Base-by-base conservation (phyloP, 495 filamentous ascomycete genomes). In the Xylaria curta region DNA sequence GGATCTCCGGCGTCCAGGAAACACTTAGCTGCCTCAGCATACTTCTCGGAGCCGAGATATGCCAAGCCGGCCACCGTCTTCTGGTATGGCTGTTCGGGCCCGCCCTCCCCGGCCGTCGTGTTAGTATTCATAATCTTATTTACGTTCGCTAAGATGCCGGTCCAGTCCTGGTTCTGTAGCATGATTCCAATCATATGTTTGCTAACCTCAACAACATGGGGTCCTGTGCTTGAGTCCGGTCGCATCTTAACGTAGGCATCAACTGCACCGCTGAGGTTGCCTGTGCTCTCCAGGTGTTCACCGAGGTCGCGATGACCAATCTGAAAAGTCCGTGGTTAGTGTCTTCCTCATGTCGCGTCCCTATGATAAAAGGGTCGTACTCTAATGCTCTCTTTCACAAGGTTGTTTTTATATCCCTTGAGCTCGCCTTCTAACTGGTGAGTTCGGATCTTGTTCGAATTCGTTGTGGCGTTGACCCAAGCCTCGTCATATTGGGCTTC, bases 301-400 rank as follows among this genome's bases (percentile, higher is more conserved):
- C 81, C 85, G 15, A 86, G 79, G 21, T 86, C 85, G 53, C 85
- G 84, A 59, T 85, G 78, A 42, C 82, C 85, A 74, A 86, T 86
- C 83, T 85, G 54, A 47, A 8, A 46, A 64, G 47, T 70, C 64
- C 31, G 73, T 49, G 12, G 62, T 68, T 17, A 69, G n/a, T 26
- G 21, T 13, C 3, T 42, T 46, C 5, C 33, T 46, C 21, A 33
- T 26, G 9, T 15, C 40, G 28, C 28, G 17, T 33, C 17, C 6
- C 12, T 24, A 38, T 60, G 49, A 4, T 9, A 9, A 4, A 0
- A 21, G 40, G 36, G 24, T 63, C 90, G 68, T 86, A 97, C 94
- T 76, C 97, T 84, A 72, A 98, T 97, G 81, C 95, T 98, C 81
- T 99, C 96, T 79, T 98, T 98, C 73, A 99, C 94, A 46, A 98